phyloP scores from a whole-genome alignment of 2,329 filamentous ascomycete species.

The Colletotrichum sp. region DNA sequence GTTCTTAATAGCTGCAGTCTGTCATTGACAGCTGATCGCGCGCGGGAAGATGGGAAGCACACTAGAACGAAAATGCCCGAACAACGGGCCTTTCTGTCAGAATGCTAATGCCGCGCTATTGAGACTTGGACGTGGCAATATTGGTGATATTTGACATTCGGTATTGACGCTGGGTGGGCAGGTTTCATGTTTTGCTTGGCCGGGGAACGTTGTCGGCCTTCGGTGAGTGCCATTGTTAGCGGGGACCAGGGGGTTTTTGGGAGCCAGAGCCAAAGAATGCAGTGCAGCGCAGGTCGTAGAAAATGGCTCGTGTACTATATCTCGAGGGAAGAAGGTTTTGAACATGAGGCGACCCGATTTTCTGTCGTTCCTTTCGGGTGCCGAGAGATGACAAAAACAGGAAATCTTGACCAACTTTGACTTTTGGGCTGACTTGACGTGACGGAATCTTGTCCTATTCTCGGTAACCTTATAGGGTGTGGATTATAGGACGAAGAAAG shows the following conservation, averaged over 20 bases:
- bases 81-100: background rate
- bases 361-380: background rate
- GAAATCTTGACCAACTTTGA: background rate
- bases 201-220: background rate
- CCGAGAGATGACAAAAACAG: background rate
- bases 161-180: background rate
- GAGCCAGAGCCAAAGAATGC: background rate
- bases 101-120: background rate
- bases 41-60: background rate
- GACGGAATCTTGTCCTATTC: background rate
- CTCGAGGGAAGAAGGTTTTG: background rate
- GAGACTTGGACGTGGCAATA: background rate
- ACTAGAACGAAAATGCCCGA: background rate
- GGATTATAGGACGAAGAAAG: background rate
- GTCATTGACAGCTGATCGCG: background rate
- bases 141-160: background rate
- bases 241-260: background rate
- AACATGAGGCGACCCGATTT: background rate
- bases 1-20: background rate
- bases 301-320: background rate
- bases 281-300: background rate
- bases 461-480: background rate
- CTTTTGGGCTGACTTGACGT: background rate
- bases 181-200: conserved; percentile 5
- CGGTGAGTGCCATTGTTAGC: background rate